Base-by-base conservation (phyloP, 768 basidiomycete genomes). In the Termitomyces titanicus region DNA sequence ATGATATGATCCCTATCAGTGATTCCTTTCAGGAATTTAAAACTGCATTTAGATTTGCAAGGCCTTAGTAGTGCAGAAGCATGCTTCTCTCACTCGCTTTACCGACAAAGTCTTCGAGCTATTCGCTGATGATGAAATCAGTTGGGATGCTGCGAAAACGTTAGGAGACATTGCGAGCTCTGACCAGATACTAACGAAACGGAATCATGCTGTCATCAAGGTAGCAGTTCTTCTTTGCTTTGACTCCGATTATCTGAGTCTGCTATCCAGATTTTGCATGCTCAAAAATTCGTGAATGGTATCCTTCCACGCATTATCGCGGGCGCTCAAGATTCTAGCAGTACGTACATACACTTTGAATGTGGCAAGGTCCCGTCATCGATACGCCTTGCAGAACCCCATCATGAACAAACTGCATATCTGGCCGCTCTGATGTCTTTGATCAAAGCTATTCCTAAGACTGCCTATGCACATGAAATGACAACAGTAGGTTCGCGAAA, bases 401-500 rank as follows among this genome's bases (percentile, higher is more conserved):
- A 79, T 1, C 65, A 64, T 11, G 72, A 76, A 56, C 89, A 85
- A 66, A 80, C 77, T 1, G 83, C 92, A 1, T 85, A 89, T 66
- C 80, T 98, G 2, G 85, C 94, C 34, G 93, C 93, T 3, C 78
- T 98, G 27, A 85, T 89, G 0, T 86, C 86, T 20, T 75, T 98
- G 9, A 81, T 98, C 59, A 85, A 83, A 56, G 81, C 88, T 8
- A 80, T 92, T 13, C 93, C 95, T 0, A 87, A 89, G 57, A 76
- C 84, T 3, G 72, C 89, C 13, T 94, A 92, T 63, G 72, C 77
- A 6, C 76, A 84, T 22, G 81, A 92, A 60, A 80, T 98, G 68
- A 68, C 86, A 27, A 68, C 70, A 15, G 88, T 88, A 53, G 44
- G 79, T 54, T n/a, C 12, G 13, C 13, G 24, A 10, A 8, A 11